Conservation (phyloP, 805 yeast species). For the Naumovozyma castellii region DNA sequence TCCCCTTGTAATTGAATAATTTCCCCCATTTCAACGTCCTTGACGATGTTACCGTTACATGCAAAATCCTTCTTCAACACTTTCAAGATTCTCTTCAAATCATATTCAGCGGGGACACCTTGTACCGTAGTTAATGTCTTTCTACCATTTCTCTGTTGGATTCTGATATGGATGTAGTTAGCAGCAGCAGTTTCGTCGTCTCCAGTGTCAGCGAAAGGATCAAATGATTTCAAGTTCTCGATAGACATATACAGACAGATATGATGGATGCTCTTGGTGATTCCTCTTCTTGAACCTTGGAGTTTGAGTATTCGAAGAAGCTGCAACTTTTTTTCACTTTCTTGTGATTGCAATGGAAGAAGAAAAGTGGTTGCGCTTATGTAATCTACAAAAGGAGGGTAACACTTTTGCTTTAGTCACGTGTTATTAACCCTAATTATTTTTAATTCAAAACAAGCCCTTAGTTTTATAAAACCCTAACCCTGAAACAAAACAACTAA, state of each 20-base stretch:
- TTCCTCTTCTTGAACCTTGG: too few relatives aligned
- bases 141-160: constrained; percentile 99
- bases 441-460: too few relatives aligned
- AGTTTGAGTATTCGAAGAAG: too few relatives aligned
- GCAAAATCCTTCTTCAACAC: constrained; percentile 97
- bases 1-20: constrained; percentile 98
- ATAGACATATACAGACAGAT: constrained; percentile 42
- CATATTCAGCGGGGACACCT: constrained; percentile 93
- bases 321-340: too few relatives aligned
- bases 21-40: constrained; percentile 92
- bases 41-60: constrained; percentile 96
- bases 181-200: constrained; percentile 96
- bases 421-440: too few relatives aligned
- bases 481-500: too few relatives aligned
- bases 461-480: too few relatives aligned
- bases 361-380: too few relatives aligned
- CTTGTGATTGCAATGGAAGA: too few relatives aligned
- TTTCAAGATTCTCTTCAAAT: constrained; percentile 83
- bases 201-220: constrained; percentile 99
- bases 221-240: constrained; percentile 81
- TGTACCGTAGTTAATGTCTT: constrained; percentile 97
- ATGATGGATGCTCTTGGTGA: neutral
- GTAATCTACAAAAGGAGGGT: too few relatives aligned
- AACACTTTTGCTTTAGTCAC: too few relatives aligned
- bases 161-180: constrained; percentile 94